These are phyloP conservation scores for Thelonectria olida DNA, from an alignment of 2,329 filamentous ascomycete genomes.

Conservation along the genomic window DNA sequence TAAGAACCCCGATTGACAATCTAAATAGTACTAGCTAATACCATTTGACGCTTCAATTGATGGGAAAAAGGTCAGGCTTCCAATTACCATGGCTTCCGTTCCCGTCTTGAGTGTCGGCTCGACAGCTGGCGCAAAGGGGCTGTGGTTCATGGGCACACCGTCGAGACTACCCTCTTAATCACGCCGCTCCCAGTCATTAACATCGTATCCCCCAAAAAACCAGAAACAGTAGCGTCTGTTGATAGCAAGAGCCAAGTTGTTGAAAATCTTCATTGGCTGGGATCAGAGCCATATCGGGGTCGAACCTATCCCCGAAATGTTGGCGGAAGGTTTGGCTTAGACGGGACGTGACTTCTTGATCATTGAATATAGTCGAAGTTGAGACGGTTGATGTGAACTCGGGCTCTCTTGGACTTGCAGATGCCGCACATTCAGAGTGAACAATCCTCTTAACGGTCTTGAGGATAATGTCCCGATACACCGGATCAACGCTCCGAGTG, in stretches of 20 bases:
- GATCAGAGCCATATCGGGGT: too few relatives aligned
- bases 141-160: conserved; percentile 37
- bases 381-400: conserved; percentile 53
- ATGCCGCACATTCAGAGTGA: conserved; percentile 61
- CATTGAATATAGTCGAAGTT: conserved; percentile 63
- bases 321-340: too few relatives aligned
- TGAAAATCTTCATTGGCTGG: too few relatives aligned
- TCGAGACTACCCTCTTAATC: conserved; percentile 25
- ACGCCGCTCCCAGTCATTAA: conserved; percentile 26
- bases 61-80: conserved; percentile 29
- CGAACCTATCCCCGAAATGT: too few relatives aligned
- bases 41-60: too few relatives aligned
- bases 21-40: too few relatives aligned
- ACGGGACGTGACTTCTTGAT: conserved; percentile 20
- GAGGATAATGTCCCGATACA: conserved; percentile 45
- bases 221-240: conserved; percentile 39
- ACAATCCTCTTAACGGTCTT: conserved; percentile 52
- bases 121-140: conserved; percentile 37
- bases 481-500: conserved; percentile 46
- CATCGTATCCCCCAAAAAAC: conserved; percentile 27
- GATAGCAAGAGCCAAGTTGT: too few relatives aligned
- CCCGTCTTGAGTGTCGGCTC: conserved; percentile 37
- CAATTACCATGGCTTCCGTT: conserved; percentile 28
- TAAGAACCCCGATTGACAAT: too few relatives aligned
- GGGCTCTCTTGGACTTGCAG: conserved; percentile 47